Base-by-base conservation (phyloP, 2,329 filamentous ascomycete genomes). In the Venturiaceae sp. region DNA sequence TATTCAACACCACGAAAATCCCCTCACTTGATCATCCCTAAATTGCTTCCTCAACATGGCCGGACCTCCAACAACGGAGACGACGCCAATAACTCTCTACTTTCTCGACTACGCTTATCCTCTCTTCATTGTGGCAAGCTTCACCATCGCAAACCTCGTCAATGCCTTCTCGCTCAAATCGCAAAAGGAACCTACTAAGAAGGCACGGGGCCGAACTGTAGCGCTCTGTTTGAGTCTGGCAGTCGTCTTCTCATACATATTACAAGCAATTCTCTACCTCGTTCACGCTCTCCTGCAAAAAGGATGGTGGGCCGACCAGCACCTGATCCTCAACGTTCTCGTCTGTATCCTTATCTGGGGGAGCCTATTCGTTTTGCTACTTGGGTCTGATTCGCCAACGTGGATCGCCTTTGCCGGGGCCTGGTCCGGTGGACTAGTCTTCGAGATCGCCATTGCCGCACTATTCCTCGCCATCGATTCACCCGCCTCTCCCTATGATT, bases 221-320 rank as follows among this genome's bases (percentile, higher is more conserved):
- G 53, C 28, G 6, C 23, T 59, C 23, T 34, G 32, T 39, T 36
- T 55, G 5, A 44, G 30, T 21, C 28, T 33, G 16, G 36, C 28
- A 4, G 19, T 55, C 39, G 26, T 56, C 32, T 14, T 57, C 14
- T 39, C 53, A 36, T 50, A 59, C 34, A 21, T 56, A 11, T 19
- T 37, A 3, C 58, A 59, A 14, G 58, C 47, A 2, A 26, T 59
- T 21, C 36, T 59, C 1, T 30, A 59, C 53, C 37, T 59, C 36
- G 6, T 26, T 26, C 52, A 59, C 14, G 50, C 50, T n/a, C 36
- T 55, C 13, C 9, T 30, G 16, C 28, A 53, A 33, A n/a, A 21
- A 28, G 37, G 34, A 32, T 50, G n/a, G 9, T 41, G 21, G 14
- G 28, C 34, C 7, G 32, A 55, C 8, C 46, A 59, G 34, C 58